phyloP scores from a whole-genome alignment of 2,329 filamentous ascomycete species.

The Talaromyces sp. region DNA sequence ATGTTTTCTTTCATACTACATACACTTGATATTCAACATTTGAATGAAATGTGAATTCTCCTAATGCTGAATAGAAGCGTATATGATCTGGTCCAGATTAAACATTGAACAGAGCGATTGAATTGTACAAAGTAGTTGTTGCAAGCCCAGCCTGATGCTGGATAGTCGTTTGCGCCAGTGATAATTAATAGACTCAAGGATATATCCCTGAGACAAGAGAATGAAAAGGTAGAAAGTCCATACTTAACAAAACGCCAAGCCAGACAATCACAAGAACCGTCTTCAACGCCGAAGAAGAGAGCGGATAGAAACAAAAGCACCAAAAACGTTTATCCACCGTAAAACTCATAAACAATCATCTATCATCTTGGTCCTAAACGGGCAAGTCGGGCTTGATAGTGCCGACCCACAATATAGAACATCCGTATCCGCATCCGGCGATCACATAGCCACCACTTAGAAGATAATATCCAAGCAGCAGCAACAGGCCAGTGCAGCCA shows the following conservation, averaged over 20 bases:
- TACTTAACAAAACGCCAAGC: background rate
- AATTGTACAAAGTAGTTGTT: conserved; percentile 10
- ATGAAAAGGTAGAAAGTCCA: background rate
- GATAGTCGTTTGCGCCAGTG: conserved; percentile 15
- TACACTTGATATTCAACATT: background rate
- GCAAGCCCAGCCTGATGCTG: conserved; percentile 13
- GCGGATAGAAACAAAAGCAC: background rate
- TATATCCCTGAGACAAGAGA: conserved; percentile 16
- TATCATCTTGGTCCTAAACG: background rate
- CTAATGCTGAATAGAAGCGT: background rate
- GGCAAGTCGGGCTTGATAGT: background rate
- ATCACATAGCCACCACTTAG: conserved; percentile 20
- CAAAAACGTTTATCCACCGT: background rate
- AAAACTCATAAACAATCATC: background rate
- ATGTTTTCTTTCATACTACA: no score
- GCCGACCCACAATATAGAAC: background rate
- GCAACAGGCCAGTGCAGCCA: conserved; percentile 52
- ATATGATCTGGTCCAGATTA: background rate
- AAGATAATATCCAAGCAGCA: conserved; percentile 54
- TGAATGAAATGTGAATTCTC: no score
- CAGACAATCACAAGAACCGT: background rate
- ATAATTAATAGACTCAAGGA: conserved; percentile 15
- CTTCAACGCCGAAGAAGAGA: background rate
- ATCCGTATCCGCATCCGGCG: background rate
- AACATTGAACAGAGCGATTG: conserved; percentile 5